These are phyloP conservation scores for Miamiensis avidus DNA, from an alignment of 169 alveolate species.

Conservation along the genomic window DNA sequence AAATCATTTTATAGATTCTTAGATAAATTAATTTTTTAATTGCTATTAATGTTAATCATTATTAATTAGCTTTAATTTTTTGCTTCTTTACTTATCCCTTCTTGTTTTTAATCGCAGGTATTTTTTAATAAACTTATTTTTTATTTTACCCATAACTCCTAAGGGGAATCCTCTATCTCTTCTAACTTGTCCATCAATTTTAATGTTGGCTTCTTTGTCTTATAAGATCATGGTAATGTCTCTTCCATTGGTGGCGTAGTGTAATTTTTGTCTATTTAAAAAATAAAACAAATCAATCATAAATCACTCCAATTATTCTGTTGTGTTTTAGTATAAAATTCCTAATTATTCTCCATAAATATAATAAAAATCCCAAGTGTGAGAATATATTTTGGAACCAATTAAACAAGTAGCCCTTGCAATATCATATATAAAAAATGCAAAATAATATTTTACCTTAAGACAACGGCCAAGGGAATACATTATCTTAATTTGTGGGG, in stretches of 20 bases:
- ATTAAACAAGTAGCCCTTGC: too few relatives aligned
- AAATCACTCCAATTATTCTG: too few relatives aligned
- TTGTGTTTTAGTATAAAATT: too few relatives aligned
- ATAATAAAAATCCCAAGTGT: too few relatives aligned
- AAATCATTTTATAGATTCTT: neutral
- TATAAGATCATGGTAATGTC: constrained; percentile 92
- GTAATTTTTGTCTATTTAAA: constrained; percentile 88
- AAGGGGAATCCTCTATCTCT: constrained; percentile 97
- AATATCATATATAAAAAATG: too few relatives aligned
- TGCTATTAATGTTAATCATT: neutral
- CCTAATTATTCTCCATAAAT: too few relatives aligned
- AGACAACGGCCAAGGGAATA: constrained; percentile 93
- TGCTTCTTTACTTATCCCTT: neutral
- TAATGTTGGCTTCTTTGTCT: constrained; percentile 95
- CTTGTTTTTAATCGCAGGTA: too few relatives aligned
- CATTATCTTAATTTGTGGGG: constrained; percentile 99
- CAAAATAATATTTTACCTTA: too few relatives aligned
- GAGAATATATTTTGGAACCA: too few relatives aligned
- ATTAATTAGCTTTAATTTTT: too few relatives aligned
- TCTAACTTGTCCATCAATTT: constrained; percentile 96
- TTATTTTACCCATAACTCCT: constrained; percentile 94
- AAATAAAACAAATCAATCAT: neutral
- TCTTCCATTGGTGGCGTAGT: constrained; percentile 92
- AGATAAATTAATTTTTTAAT: too few relatives aligned
- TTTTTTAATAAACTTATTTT: neutral